Conservation (phyloP, 768 basidiomycete genomes). For the Lactarius psammicola region DNA sequence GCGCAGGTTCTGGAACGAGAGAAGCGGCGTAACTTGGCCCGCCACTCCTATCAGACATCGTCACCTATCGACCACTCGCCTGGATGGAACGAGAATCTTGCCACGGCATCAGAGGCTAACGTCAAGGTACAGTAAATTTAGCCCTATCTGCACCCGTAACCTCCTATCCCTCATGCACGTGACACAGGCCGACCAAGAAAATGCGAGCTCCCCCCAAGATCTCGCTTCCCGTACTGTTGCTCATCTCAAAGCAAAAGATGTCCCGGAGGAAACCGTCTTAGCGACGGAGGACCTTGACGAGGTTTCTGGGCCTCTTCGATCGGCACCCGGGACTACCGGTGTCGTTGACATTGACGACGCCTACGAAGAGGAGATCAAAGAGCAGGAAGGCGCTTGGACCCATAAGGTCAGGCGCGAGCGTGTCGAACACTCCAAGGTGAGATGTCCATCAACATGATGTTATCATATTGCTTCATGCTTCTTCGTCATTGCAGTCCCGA, state of each 20-base stretch:
- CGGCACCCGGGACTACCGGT: slow-evolving; percentile 13
- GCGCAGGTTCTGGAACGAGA: slow-evolving; percentile 50
- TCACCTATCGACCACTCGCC: slow-evolving; percentile 54
- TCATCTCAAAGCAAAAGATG: slow-evolving; percentile 18
- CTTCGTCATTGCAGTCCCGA: neutral
- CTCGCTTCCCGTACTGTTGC: slow-evolving; percentile 25
- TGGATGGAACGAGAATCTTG: slow-evolving; percentile 71
- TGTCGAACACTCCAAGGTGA: slow-evolving; percentile 13
- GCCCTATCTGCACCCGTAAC: neutral
- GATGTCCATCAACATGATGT: neutral
- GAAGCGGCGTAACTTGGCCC: slow-evolving; percentile 50
- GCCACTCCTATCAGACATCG: slow-evolving; percentile 46
- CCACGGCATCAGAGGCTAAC: slow-evolving; percentile 60
- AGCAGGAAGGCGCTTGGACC: slow-evolving; percentile 29
- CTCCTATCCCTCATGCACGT: neutral
- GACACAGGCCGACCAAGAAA: slow-evolving; percentile 26
- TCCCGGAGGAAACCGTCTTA: slow-evolving; percentile 14
- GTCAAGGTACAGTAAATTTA: slow-evolving; percentile 56
- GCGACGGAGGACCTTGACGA: slow-evolving; percentile 26
- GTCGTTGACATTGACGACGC: slow-evolving; percentile 23
- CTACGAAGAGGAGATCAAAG: slow-evolving; percentile 27
- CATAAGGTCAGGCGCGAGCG: slow-evolving; percentile 25
- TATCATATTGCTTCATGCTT: neutral
- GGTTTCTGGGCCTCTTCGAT: slow-evolving; percentile 25
- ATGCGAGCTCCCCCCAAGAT: slow-evolving; percentile 6